Percentiles rank a stretch among this genome's conserved stretches.
These are phyloP conservation scores for Geranomyces variabilis DNA, from an alignment of 192 early-diverging fungal genomes.

Conservation along the genomic window DNA sequence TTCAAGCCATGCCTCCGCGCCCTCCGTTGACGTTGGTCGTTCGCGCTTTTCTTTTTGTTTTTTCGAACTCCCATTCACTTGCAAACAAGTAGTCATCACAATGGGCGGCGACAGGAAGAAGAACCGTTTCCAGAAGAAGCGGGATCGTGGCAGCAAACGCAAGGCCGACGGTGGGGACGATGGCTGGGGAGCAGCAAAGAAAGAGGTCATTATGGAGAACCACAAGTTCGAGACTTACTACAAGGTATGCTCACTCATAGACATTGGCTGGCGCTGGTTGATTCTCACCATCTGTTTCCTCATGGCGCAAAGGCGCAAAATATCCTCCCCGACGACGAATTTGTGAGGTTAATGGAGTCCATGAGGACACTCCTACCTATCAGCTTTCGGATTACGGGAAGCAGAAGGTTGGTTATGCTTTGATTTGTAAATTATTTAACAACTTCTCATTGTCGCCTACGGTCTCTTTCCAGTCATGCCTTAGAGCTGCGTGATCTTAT, in stretches of 20 bases:
- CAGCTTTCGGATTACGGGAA: conserved; percentile 93
- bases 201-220: conserved; percentile 59
- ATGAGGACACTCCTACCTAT: conserved; percentile 81
- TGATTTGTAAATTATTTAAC: neutral
- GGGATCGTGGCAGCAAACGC: neutral
- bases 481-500: conserved; percentile 72
- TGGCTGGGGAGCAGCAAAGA: too few species aligned
- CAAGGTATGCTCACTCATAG: conserved; percentile 46
- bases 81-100: neutral
- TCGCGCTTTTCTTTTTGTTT: too few species aligned
- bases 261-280: neutral
- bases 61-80: neutral
- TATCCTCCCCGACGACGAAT: conserved; percentile 84
- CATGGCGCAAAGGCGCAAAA: conserved; percentile 62
- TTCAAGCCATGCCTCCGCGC: too few species aligned
- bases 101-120: conserved; percentile 3
- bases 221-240: conserved; percentile 71
- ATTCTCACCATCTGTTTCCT: neutral
- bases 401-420: conserved; percentile 58
- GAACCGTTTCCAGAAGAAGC: neutral
- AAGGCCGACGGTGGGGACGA: neutral
- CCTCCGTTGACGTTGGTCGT: too few species aligned
- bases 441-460: neutral
- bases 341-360: conserved; percentile 68
- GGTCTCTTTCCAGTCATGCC: conserved; percentile 62